These are phyloP conservation scores for Wilcoxina mikolae DNA, from an alignment of 495 filamentous ascomycete genomes.

Conservation along the genomic window DNA sequence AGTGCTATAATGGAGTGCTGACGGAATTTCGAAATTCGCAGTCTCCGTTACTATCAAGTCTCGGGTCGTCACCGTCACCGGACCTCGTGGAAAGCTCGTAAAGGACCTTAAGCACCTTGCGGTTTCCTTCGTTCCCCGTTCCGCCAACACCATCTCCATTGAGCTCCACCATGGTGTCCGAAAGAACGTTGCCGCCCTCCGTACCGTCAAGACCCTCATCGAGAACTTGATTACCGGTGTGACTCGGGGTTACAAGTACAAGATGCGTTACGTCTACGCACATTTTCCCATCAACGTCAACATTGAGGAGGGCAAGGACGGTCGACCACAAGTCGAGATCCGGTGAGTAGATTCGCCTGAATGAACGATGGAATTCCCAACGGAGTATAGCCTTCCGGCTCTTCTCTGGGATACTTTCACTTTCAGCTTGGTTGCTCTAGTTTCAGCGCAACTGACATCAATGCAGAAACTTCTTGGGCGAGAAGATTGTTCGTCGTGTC, in stretches of 20 bases:
- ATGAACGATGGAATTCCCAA: not conserved
- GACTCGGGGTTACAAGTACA: conserved; percentile 98
- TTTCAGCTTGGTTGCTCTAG: no score
- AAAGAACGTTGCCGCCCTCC: conserved; percentile 94
- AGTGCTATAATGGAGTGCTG: conserved; percentile 19
- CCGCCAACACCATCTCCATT: conserved; percentile 73
- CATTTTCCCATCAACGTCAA: conserved; percentile 99
- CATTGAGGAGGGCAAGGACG: conserved; percentile 79
- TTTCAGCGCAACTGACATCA: not conserved
- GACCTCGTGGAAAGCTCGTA: conserved; percentile 81
- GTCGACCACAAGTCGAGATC: conserved; percentile 83
- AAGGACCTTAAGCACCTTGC: conserved; percentile 95
- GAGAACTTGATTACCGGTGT: conserved; percentile 97
- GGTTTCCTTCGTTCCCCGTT: conserved; percentile 66
- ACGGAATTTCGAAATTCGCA: conserved; percentile 35
- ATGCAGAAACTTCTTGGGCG: conserved; percentile 88
- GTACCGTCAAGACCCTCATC: conserved; percentile 92
- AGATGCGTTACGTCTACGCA: conserved; percentile 99
- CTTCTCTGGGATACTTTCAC: no score
- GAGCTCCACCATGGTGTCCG: conserved; percentile 94
- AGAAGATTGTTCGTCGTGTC: conserved; percentile 95
- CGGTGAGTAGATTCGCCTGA: conserved; percentile 59
- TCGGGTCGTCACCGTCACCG: conserved; percentile 86
- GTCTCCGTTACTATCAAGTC: conserved; percentile 96
- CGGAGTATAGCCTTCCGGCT: no score